Conservation (phyloP, 176 grass and related monocot genomes). For the Zea mays region Zm-B73-REFERENCE-NAM-5.0 NC_050102.1:170963501-170964000, state of each 20-base stretch:
- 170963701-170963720: neutral
- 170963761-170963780: neutral
- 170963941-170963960: too few relatives aligned
- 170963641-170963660: neutral
- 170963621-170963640: conserved; percentile 28
- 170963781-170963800: neutral
- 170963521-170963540: conserved; percentile 26
- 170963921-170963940: too few relatives aligned
- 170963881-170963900: too few relatives aligned
- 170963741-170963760: neutral
- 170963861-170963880: too few relatives aligned
- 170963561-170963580: neutral
- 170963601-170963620: neutral
- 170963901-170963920: too few relatives aligned
- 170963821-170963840: neutral
- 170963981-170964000: too few relatives aligned
- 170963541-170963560: neutral
- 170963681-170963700: neutral
- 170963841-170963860: neutral
- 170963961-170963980: too few relatives aligned
- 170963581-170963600: neutral
- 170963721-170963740: neutral
- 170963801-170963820: neutral
- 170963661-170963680: neutral
- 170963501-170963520: neutral